Conservation (phyloP, 2,329 filamentous ascomycete genomes). For the Cadophora gregata region DNA sequence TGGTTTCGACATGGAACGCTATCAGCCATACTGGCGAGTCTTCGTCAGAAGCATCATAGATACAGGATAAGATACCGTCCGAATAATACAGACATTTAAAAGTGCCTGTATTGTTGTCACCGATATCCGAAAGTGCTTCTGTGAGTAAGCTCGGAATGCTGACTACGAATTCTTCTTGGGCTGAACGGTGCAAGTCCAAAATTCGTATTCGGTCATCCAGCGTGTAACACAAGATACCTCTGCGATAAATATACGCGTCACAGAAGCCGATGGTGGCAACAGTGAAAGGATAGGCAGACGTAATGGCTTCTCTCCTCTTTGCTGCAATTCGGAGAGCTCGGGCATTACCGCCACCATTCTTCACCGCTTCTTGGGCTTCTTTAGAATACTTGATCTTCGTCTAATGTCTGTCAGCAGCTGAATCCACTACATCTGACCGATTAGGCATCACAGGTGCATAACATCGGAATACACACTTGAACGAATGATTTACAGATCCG, state of each 20-base stretch:
- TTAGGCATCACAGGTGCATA: slow-evolving; percentile 14
- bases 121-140: slow-evolving; percentile 47
- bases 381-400: slow-evolving; percentile 40
- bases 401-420: slow-evolving; percentile 35
- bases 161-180: slow-evolving; percentile 59
- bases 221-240: slow-evolving; percentile 70
- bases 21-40: slow-evolving; percentile 57
- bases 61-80: slow-evolving; percentile 61
- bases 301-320: slow-evolving; percentile 65
- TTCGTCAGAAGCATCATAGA: slow-evolving; percentile 53
- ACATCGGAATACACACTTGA: slow-evolving; percentile 32
- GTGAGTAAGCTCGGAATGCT: slow-evolving; percentile 54
- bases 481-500: slow-evolving; percentile 41
- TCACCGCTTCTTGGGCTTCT: slow-evolving; percentile 36
- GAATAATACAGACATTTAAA: slow-evolving; percentile 64
- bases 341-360: slow-evolving; percentile 48
- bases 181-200: slow-evolving; percentile 60
- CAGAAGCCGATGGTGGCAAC: slow-evolving; percentile 64
- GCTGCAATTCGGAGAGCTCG: slow-evolving; percentile 63
- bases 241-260: slow-evolving; percentile 65
- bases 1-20: slow-evolving; percentile 51
- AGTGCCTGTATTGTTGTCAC: slow-evolving; percentile 47
- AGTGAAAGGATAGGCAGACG: slow-evolving; percentile 66
- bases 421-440: slow-evolving; percentile 16
- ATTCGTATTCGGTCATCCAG: slow-evolving; percentile 59